Base-by-base conservation (phyloP, 2,329 filamentous ascomycete species). In the Fusarium heterosporum region DNA sequence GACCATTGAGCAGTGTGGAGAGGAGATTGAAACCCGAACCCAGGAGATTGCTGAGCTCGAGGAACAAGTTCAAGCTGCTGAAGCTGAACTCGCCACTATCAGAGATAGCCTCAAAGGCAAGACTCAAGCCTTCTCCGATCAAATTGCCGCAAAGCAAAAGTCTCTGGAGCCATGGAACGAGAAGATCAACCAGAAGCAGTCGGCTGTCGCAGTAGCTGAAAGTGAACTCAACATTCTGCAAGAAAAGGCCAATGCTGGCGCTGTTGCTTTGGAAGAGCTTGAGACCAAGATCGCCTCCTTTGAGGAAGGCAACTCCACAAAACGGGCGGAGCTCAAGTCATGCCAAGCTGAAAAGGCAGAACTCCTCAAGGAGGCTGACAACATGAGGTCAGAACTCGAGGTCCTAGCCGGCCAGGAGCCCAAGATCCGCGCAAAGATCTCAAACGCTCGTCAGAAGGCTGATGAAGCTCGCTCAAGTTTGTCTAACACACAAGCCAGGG, bases 151-250 rank as follows among this genome's bases (percentile, higher is more conserved):
- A 6, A 97, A 97, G 80, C 96, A 99, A 75, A 97, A 96, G 79
- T 90, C 93, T 1, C 84, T 99, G 12, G 95, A 98, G 79, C 96
- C 96, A 0, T 99, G 96, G 96, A 94, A 91, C 71, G 93, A 93
- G 69, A 98, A 96, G 80, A 95, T 99, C 81, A 97, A 96, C 77
- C 91, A 97, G 75, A 98, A 97, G 78, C 91, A 96, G 74, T 97
- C 94, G 0, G 89, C 92, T 5, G 96, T 97, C 69, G 95, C 95
- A 6, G 94, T 99, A 12, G 93, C 96, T 2, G 92, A 97, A 76
- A 97, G 93, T 77, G 95, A 99, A 78, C 87, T 98, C 70, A 90
- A 93, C 61, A 98, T 99, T 57, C 85, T 99, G 9, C 87, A 88
- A 39, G 96, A 99, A 76, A 93, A 93, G 75, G 92, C 93, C 50